Evolutionary conservation across 2,329 filamentous ascomycete genomes (phyloP).

Genomic region (Hypoxylon sp.): DNA sequence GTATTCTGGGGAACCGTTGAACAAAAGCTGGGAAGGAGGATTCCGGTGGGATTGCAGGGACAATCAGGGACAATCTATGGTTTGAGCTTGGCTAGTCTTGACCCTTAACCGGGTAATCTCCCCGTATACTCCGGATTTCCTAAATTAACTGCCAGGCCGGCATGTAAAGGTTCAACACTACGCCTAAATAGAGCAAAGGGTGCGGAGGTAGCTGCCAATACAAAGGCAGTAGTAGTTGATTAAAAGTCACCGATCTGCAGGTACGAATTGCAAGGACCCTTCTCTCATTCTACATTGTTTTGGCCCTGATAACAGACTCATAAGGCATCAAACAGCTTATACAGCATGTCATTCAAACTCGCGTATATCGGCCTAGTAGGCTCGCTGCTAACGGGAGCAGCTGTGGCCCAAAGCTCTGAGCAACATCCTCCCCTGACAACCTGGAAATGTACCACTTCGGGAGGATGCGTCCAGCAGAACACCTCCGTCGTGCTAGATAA

Average conservation of each 20-base stretch:
- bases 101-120: slow-evolving; percentile 21
- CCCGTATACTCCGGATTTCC: slow-evolving; percentile 28
- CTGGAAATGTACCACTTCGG: slow-evolving; percentile 38
- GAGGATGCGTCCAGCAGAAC: slow-evolving; percentile 39
- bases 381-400: slow-evolving; percentile 18
- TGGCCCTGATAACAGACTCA: background rate
- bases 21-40: background rate
- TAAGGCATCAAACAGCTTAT: slow-evolving; percentile 3
- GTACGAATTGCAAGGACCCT: slow-evolving; percentile 9
- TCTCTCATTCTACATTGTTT: slow-evolving; percentile 10
- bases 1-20: background rate
- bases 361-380: slow-evolving; percentile 20
- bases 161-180: slow-evolving; percentile 22
- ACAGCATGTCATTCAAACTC: slow-evolving; percentile 33
- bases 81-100: background rate
- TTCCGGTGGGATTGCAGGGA: background rate
- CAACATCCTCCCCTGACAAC: slow-evolving; percentile 30
- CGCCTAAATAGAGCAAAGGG: slow-evolving; percentile 34
- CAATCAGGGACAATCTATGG: background rate
- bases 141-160: slow-evolving; percentile 27
- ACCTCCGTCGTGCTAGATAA: slow-evolving; percentile 40
- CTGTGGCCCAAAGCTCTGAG: slow-evolving; percentile 33
- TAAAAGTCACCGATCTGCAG: slow-evolving; percentile 19
- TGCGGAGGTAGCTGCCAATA: slow-evolving; percentile 17
- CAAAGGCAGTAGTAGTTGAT: slow-evolving; percentile 9